These are phyloP conservation scores for Globisporangium perplexum DNA, from an alignment of 352 stramenopile genomes.

Conservation along the genomic window DNA sequence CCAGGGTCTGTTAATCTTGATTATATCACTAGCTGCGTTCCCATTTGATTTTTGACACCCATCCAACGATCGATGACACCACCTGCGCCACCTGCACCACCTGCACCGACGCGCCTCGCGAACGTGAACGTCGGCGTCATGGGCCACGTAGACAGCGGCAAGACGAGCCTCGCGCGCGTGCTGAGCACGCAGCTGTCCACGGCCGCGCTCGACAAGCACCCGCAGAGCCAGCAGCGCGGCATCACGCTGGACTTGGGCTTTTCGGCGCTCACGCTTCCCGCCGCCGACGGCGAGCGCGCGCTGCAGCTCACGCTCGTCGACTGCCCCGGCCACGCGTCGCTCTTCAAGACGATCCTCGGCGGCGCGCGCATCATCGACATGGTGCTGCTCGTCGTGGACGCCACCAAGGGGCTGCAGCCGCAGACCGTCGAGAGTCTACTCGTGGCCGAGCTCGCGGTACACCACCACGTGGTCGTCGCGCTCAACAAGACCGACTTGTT, in stretches of 20 bases:
- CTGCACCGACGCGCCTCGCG: constrained; percentile 1
- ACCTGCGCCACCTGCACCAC: background rate
- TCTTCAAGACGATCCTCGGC: constrained; percentile 99
- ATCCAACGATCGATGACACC: no score
- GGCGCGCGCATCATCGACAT: constrained; percentile 99
- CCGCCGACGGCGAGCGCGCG: constrained; percentile 15
- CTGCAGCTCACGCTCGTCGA: constrained; percentile 95
- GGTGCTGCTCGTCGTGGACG: constrained; percentile 96
- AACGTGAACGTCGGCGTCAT: constrained; percentile 99
- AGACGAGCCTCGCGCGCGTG: constrained; percentile 95
- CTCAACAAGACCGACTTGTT: constrained; percentile 99
- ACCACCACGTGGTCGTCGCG: constrained; percentile 87
- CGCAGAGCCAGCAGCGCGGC: constrained; percentile 93
- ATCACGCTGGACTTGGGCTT: constrained; percentile 99
- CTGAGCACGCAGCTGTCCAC: constrained; percentile 97
- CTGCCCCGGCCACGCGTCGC: constrained; percentile 95
- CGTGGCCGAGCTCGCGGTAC: constrained; percentile 89
- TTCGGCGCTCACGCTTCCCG: constrained; percentile 81
- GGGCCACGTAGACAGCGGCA: constrained; percentile 98
- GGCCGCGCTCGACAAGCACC: constrained; percentile 97
- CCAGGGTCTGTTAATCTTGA: background rate
- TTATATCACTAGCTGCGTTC: no score
- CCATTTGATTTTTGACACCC: no score
- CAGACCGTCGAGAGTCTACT: constrained; percentile 98
- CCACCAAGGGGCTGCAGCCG: constrained; percentile 96